Evolutionary conservation across 495 filamentous ascomycete species (phyloP).

Genomic region (Xylaria flabelliformis): DNA sequence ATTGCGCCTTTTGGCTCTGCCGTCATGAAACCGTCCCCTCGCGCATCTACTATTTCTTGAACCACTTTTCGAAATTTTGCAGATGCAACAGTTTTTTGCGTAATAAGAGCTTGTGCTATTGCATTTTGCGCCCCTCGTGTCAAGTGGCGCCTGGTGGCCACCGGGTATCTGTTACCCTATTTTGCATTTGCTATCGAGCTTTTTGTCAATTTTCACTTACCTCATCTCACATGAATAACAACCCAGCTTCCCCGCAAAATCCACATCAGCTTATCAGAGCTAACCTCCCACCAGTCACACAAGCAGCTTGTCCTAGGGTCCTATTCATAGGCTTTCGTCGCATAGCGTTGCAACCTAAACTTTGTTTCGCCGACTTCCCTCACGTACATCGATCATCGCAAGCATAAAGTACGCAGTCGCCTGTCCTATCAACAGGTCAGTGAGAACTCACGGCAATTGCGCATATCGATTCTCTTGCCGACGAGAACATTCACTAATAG

Average conservation of each 20-base stretch:
- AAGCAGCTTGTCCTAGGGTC: constrained; percentile 6
- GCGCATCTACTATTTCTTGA: constrained; percentile 34
- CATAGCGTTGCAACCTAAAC: constrained; percentile 12
- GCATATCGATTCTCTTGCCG: neutral
- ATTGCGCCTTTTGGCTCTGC: constrained; percentile 10
- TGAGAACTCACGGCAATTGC: neutral
- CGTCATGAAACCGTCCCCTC: constrained; percentile 30
- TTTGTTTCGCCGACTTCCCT: constrained; percentile 24
- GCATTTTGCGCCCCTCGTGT: constrained; percentile 8
- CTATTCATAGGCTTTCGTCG: constrained; percentile 17
- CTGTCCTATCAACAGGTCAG: neutral
- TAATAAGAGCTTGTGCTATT: constrained; percentile 38
- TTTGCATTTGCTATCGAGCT: constrained; percentile 17
- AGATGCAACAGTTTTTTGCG: constrained; percentile 39
- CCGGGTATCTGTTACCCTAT: neutral
- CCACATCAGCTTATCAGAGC: constrained; percentile 41
- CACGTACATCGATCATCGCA: constrained; percentile 8
- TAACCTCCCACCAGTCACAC: constrained; percentile 33
- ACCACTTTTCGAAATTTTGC: constrained; percentile 36
- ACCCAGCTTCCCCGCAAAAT: constrained; percentile 40
- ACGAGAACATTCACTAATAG: neutral
- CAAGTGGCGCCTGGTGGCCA: constrained; percentile 17
- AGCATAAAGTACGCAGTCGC: neutral
- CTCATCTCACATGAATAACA: constrained; percentile 35
- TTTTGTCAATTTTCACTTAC: constrained; percentile 33